Percentiles rank a stretch among this genome's conserved stretches.
Conservation (phyloP, 2,329 filamentous ascomycete genomes). For the Microdochium trichocladiopsis region DNA sequence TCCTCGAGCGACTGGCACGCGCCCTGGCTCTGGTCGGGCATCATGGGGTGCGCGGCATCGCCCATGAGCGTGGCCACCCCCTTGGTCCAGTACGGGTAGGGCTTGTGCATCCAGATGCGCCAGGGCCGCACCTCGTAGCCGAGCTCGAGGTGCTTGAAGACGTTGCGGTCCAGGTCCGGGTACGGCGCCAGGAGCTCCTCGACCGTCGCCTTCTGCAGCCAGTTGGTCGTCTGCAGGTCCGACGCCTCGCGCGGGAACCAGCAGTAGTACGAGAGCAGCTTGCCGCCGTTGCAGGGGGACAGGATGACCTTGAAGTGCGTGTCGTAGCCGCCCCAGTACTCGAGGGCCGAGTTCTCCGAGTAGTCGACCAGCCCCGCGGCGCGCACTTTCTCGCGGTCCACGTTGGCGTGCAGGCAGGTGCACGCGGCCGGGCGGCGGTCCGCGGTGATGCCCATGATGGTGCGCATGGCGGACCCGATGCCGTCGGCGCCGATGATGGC, state of each 20-base stretch:
- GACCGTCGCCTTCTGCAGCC: slow-evolving; percentile 39
- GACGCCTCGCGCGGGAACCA: slow-evolving; percentile 56
- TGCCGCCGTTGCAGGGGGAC: slow-evolving; percentile 60
- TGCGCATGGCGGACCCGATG: slow-evolving; percentile 56
- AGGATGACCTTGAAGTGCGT: slow-evolving; percentile 63
- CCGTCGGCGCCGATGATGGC: slow-evolving; percentile 59
- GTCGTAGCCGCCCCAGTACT: slow-evolving; percentile 65
- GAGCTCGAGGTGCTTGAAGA: slow-evolving; percentile 50
- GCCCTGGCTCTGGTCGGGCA: slow-evolving; percentile 64
- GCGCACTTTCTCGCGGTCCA: slow-evolving; percentile 54
- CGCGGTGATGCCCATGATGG: slow-evolving; percentile 54
- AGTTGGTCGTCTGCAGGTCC: slow-evolving; percentile 54
- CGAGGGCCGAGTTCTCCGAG: slow-evolving; percentile 50
- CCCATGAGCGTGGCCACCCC: slow-evolving; percentile 45
- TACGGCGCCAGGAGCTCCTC: slow-evolving; percentile 56
- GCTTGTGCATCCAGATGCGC: slow-evolving; percentile 53
- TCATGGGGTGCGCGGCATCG: slow-evolving; percentile 63
- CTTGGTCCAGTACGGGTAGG: slow-evolving; percentile 2
- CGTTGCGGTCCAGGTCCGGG: slow-evolving; percentile 50
- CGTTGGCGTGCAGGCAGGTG: slow-evolving; percentile 59
- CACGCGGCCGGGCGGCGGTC: slow-evolving; percentile 51
- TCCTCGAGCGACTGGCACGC: slow-evolving; percentile 65
- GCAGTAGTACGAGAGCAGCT: slow-evolving; percentile 62
- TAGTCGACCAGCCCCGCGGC: slow-evolving; percentile 54
- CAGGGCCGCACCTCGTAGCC: slow-evolving; percentile 58